Conservation (phyloP, 345 rosid genomes). For the Camelina hispida region DNA sequence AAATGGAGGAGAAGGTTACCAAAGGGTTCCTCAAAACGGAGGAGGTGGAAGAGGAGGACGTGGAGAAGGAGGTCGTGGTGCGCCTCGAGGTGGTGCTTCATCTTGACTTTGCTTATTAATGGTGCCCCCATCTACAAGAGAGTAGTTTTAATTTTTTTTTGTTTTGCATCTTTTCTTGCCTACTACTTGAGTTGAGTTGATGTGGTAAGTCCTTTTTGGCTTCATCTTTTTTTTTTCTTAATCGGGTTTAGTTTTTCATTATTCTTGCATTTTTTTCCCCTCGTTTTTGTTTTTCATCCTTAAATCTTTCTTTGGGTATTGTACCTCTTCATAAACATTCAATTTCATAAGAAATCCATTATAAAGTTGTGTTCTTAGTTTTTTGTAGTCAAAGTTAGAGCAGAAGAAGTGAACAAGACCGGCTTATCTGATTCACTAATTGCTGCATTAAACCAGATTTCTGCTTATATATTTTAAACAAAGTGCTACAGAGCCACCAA, state of each 20-base stretch:
- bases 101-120: conserved; percentile 38
- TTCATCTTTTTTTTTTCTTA: neutral
- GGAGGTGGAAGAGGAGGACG: conserved; percentile 52
- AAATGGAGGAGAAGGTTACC: conserved; percentile 58
- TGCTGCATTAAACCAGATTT: neutral
- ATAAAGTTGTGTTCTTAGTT: conserved; percentile 33
- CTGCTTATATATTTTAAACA: neutral
- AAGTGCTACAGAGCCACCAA: neutral
- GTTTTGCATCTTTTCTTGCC: conserved; percentile 11
- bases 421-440: neutral
- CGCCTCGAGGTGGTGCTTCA: conserved; percentile 43
- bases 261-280: conserved; percentile 7
- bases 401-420: neutral
- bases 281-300: conserved; percentile 28
- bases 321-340: conserved; percentile 35
- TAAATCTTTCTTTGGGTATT: conserved; percentile 15
- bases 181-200: conserved; percentile 29
- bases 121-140: conserved; percentile 8
- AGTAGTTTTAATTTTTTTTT: conserved; percentile 30
- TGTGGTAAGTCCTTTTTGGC: conserved; percentile 27
- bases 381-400: neutral
- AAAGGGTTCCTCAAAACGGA: conserved; percentile 63
- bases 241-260: conserved; percentile 22
- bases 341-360: conserved; percentile 35
- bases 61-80: conserved; percentile 46